Percentiles rank a stretch among this genome's conserved stretches.
phyloP scores from a whole-genome alignment of 495 filamentous ascomycete genomes.

The Xylaria sp. region DNA sequence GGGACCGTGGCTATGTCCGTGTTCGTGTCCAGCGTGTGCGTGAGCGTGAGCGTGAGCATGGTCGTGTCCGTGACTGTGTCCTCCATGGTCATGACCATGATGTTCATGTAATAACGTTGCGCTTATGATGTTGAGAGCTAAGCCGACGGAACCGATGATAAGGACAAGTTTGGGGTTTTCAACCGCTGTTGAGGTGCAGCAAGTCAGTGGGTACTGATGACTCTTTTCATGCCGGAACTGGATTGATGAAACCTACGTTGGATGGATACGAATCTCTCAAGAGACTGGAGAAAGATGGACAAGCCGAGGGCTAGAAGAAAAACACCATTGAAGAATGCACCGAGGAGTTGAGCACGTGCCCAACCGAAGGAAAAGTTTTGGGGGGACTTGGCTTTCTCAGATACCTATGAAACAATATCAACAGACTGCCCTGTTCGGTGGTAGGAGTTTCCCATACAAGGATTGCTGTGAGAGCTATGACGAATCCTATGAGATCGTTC shows the following conservation, averaged over 20 bases:
- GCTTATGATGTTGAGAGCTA: slow-evolving; percentile 82
- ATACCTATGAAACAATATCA: slow-evolving; percentile 44
- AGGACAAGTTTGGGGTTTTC: slow-evolving; percentile 77
- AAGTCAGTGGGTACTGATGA: neutral
- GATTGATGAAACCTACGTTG: slow-evolving; percentile 35
- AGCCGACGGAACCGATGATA: slow-evolving; percentile 81
- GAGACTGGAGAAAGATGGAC: slow-evolving; percentile 90
- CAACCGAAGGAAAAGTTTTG: slow-evolving; percentile 65
- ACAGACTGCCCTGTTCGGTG: neutral
- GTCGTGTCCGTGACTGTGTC: slow-evolving; percentile 43
- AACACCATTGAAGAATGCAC: slow-evolving; percentile 95
- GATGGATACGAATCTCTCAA: slow-evolving; percentile 76
- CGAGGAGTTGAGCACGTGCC: slow-evolving; percentile 91
- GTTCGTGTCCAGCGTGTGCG: slow-evolving; percentile 9
- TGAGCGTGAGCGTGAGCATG: slow-evolving; percentile 32
- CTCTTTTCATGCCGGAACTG: neutral
- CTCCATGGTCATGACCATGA: slow-evolving; percentile 43
- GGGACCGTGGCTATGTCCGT: slow-evolving; percentile 50
- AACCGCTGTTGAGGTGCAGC: slow-evolving; percentile 54
- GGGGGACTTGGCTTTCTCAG: slow-evolving; percentile 48
- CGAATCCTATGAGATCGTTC: slow-evolving; percentile 88
- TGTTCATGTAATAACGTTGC: slow-evolving; percentile 79
- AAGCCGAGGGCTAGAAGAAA: slow-evolving; percentile 90
- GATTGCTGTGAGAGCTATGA: slow-evolving; percentile 84
- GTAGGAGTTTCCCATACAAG: slow-evolving; percentile 55